Percentiles rank a stretch among this genome's conserved stretches.
Evolutionary conservation across 1,284 basidiomycete species (phyloP).

Genomic region (Ustilago vetiveriae): DNA sequence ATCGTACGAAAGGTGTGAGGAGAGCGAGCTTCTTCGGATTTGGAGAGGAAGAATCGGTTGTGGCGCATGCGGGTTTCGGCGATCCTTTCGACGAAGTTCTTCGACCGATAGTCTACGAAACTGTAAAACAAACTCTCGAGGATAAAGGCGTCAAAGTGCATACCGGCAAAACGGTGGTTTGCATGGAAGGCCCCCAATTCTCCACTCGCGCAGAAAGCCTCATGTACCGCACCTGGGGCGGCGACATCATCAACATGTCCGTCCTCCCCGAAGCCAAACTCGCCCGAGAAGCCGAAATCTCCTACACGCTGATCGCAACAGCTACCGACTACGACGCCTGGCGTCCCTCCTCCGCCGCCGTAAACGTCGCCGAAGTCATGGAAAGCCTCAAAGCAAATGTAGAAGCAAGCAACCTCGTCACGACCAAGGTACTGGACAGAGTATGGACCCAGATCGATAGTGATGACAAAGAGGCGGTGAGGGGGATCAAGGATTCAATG

Average conservation of each 20-base stretch:
- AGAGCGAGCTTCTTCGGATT: conserved; percentile 84
- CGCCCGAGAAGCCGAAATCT: conserved; percentile 91
- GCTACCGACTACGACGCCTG: conserved; percentile 69
- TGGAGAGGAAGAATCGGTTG: conserved; percentile 74
- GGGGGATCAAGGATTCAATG: conserved; percentile 54
- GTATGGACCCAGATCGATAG: conserved; percentile 71
- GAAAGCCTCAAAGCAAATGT: conserved; percentile 87
- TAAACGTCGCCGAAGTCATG: conserved; percentile 88
- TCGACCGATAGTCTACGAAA: conserved; percentile 49
- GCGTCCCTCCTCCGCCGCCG: conserved; percentile 78
- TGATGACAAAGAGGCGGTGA: conserved; percentile 44
- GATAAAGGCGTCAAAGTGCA: conserved; percentile 69
- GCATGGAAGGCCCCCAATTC: conserved; percentile 97
- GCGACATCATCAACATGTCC: conserved; percentile 75
- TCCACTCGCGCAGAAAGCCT: conserved; percentile 90
- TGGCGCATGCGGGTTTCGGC: conserved; percentile 92
- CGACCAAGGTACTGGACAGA: conserved; percentile 80
- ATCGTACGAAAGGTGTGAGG: conserved; percentile 91
- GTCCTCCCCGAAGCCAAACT: conserved; percentile 94
- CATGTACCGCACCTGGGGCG: conserved; percentile 94
- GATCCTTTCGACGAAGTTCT: conserved; percentile 71
- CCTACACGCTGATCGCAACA: conserved; percentile 64
- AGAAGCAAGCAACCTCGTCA: conserved; percentile 76
- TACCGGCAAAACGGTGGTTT: conserved; percentile 84
- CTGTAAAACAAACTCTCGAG: conserved; percentile 38